Conservation (phyloP, 2,329 filamentous ascomycete genomes). For the Hypoxylon sp. region DNA sequence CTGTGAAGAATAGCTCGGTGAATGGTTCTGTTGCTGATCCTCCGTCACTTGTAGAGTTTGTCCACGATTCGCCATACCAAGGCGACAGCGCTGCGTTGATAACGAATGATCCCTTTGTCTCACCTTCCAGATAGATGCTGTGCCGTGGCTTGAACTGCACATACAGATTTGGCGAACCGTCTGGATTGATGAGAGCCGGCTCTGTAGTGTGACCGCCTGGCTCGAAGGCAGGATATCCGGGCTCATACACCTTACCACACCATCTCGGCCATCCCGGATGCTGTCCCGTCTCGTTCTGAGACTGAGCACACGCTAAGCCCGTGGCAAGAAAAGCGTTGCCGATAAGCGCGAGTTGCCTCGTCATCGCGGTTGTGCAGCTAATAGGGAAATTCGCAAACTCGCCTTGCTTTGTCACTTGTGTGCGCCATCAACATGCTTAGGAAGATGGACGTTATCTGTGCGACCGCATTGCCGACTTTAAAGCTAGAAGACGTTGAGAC, state of each 20-base stretch:
- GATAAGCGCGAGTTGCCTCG: conserved; percentile 16
- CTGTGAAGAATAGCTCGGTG: conserved; percentile 54
- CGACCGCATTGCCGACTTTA: not conserved
- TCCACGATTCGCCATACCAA: conserved; percentile 57
- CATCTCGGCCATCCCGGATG: conserved; percentile 61
- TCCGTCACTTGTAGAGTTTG: conserved; percentile 44
- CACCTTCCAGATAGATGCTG: conserved; percentile 61
- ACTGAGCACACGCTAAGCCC: conserved; percentile 35
- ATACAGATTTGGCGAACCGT: conserved; percentile 53
- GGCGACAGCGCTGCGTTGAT: conserved; percentile 59
- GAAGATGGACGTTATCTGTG: not conserved
- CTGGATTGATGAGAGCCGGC: conserved; percentile 51
- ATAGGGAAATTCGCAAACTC: not conserved
- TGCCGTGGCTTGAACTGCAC: conserved; percentile 62
- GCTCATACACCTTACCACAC: conserved; percentile 63
- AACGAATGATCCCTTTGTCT: conserved; percentile 58
- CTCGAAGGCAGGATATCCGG: conserved; percentile 60
- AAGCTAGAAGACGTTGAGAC: not conserved
- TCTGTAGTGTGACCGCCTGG: conserved; percentile 60
- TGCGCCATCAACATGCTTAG: not conserved
- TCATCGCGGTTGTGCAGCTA: conserved; percentile 1
- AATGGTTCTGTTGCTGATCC: conserved; percentile 42
- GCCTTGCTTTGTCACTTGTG: not conserved
- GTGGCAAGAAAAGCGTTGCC: conserved; percentile 11
- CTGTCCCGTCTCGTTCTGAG: conserved; percentile 55